Percentiles rank a stretch among this genome's conserved stretches.
Conservation (phyloP, 352 stramenopile genomes). For the Thalassiosira livingstoniorum region DNA sequence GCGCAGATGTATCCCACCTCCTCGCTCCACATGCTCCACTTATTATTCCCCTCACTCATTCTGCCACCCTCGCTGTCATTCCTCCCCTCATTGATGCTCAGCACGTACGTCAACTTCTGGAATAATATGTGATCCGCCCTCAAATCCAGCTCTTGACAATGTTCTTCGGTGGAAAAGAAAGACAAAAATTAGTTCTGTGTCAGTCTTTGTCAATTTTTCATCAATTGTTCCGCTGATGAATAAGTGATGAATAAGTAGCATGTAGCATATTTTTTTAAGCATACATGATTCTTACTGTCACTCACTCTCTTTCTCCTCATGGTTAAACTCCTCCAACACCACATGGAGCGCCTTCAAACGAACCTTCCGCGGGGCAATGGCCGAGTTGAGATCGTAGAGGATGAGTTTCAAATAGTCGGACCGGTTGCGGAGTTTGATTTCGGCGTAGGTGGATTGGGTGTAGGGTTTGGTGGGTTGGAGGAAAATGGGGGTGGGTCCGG, state of each 20-base stretch:
- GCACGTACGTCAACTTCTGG: constrained; percentile 61
- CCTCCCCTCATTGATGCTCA: constrained; percentile 35
- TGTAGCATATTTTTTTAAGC: no score
- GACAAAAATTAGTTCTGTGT: no score
- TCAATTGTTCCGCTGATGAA: no score
- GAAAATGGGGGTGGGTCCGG: neutral
- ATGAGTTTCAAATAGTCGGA: constrained; percentile 58
- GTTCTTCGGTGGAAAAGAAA: no score
- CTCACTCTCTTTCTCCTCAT: constrained; percentile 58
- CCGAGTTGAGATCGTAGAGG: constrained; percentile 67
- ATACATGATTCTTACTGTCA: no score
- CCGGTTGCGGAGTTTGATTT: constrained; percentile 5
- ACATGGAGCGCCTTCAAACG: constrained; percentile 51
- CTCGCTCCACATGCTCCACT: no score
- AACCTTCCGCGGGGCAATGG: constrained; percentile 54
- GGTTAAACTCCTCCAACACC: constrained; percentile 61
- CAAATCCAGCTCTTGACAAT: constrained; percentile 64
- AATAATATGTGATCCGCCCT: constrained; percentile 64
- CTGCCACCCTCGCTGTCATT: no score
- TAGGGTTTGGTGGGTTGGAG: neutral
- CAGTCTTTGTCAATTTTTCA: no score
- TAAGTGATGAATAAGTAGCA: no score
- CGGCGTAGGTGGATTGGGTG: neutral
- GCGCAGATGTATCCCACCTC: constrained; percentile 61
- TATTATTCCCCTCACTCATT: no score